A percentile compares a stretch with the other conserved stretches of the same genome.
phyloP scores from a whole-genome alignment of 257 asterid genomes.

The Penstemon davidsonii region DNA sequence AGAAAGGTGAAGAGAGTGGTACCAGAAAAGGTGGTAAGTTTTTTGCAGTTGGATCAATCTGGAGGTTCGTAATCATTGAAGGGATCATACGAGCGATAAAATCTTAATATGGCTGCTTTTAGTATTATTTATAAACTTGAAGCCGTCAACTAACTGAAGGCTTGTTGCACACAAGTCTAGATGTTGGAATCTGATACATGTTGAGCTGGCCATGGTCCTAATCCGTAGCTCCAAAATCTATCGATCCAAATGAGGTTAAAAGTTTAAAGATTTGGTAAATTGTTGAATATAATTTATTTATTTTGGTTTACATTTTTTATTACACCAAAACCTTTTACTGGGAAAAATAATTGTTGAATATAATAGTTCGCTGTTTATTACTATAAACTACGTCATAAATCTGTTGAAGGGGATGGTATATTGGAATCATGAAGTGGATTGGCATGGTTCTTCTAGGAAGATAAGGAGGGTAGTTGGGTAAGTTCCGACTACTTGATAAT shows the following conservation, averaged over 20 bases:
- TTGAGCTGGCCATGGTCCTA: not conserved
- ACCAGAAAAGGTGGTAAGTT: not conserved
- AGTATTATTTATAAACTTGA: slow-evolving; percentile 13
- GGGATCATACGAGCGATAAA: slow-evolving; percentile 7
- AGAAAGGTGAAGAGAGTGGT: not conserved
- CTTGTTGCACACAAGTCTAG: not conserved
- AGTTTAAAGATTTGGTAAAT: not conserved
- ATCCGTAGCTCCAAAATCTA: not conserved
- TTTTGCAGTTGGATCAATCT: not conserved
- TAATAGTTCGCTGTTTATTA: not conserved
- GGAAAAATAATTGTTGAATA: too few relatives aligned
- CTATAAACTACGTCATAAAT: not conserved
- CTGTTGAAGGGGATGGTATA: slow-evolving; percentile 19
- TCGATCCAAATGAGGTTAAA: too few relatives aligned
- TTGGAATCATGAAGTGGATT: not conserved
- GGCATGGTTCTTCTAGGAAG: slow-evolving; percentile 3
- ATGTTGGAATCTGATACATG: slow-evolving; percentile 8
- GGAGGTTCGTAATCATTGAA: slow-evolving; percentile 2
- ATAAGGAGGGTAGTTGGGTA: not conserved
- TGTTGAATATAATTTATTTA: not conserved
- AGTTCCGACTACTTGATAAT: not conserved
- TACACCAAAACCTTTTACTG: too few relatives aligned
- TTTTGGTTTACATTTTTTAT: too few relatives aligned
- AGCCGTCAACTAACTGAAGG: not conserved
- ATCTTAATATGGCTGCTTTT: slow-evolving; percentile 1